Evolutionary conservation across 2,329 filamentous ascomycete species (phyloP).

Genomic region (Aspergillus bombycis): DNA sequence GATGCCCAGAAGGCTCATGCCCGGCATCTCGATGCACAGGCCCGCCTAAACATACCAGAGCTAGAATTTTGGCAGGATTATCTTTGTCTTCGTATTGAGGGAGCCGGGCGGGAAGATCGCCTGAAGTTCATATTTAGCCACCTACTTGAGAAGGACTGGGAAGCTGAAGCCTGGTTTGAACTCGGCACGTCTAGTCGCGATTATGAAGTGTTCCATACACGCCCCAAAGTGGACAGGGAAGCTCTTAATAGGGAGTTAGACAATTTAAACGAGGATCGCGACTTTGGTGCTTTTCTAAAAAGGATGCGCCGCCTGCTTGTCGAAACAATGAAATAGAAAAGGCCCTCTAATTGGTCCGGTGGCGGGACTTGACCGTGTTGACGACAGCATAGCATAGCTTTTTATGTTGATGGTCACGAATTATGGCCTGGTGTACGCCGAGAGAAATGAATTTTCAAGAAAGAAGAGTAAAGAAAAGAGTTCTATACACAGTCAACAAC

Average conservation of each 20-base stretch:
- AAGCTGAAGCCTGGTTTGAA: constrained; percentile 91
- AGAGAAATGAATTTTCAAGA: background rate
- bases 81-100: constrained; percentile 85
- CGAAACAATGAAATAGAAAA: constrained; percentile 53
- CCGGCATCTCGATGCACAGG: constrained; percentile 77
- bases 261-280: constrained; percentile 61
- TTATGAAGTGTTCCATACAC: constrained; percentile 79
- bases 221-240: constrained; percentile 65
- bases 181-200: constrained; percentile 78
- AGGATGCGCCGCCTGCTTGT: constrained; percentile 65
- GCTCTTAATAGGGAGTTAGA: constrained; percentile 60
- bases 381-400: background rate
- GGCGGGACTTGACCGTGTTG: background rate
- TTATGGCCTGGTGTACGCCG: background rate
- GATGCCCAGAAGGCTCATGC: constrained; percentile 56
- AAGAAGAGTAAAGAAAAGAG: background rate
- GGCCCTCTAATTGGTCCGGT: too few species aligned
- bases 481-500: background rate
- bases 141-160: constrained; percentile 83
- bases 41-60: constrained; percentile 87
- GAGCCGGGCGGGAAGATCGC: constrained; percentile 78
- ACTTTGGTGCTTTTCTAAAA: constrained; percentile 64
- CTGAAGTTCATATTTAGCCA: constrained; percentile 90
- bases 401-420: background rate
- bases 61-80: constrained; percentile 95